Conservation (phyloP, 2,329 filamentous ascomycete genomes). For the Neodidymelliopsis sp. region DNA sequence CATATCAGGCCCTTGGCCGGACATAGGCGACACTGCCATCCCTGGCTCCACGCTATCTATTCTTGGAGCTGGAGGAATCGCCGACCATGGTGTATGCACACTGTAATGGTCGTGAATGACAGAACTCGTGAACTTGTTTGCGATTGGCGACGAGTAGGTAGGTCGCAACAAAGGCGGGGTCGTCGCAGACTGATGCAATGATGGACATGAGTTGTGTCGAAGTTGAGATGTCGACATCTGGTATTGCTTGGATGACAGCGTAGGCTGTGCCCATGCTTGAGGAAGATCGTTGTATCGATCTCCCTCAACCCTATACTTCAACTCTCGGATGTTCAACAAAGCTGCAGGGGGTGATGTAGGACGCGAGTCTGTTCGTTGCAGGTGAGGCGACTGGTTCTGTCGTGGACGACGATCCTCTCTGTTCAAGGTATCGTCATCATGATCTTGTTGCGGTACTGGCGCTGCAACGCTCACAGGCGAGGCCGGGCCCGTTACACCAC, state of each 20-base stretch:
- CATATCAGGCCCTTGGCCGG: not conserved
- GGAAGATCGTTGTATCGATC: not conserved
- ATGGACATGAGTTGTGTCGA: constrained; percentile 32
- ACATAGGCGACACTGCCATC: constrained; percentile 1
- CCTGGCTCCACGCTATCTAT: not conserved
- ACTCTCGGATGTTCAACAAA: not conserved
- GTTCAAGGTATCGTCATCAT: not conserved
- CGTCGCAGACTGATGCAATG: constrained; percentile 14
- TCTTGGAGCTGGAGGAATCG: not conserved
- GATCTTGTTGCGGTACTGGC: constrained; percentile 6
- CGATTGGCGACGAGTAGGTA: constrained; percentile 21
- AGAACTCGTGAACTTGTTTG: constrained; percentile 1
- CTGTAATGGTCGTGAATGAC: not conserved
- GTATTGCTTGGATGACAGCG: constrained; percentile 3
- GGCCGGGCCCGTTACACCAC: constrained; percentile 29
- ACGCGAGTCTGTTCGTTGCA: constrained; percentile 12
- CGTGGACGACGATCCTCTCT: not conserved
- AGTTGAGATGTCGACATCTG: constrained; percentile 10
- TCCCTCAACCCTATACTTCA: not conserved
- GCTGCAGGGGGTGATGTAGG: not conserved
- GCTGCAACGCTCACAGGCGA: constrained; percentile 21
- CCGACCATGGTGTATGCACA: constrained; percentile 9
- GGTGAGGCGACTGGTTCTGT: constrained; percentile 11
- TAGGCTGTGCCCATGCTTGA: constrained; percentile 2
- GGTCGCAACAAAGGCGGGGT: constrained; percentile 17